Evolutionary conservation across 2,329 filamentous ascomycete species (phyloP), one percentile per base, ranked within the genome.

Genomic region (Endoconidiophora laricicola): DNA sequence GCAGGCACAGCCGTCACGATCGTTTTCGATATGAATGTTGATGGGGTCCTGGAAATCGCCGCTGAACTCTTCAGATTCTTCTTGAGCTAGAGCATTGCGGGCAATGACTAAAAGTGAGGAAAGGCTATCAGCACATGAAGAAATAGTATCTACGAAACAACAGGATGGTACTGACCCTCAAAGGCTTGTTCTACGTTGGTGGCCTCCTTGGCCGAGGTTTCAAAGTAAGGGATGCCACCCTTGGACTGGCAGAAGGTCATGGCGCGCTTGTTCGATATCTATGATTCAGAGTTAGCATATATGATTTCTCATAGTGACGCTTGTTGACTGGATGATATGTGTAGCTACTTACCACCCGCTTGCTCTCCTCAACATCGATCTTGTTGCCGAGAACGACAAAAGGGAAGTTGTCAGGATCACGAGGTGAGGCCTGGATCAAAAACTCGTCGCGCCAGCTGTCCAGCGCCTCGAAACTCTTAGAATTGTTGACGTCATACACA

Each of bases 361-460:
- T 95, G 73, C 83, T 94, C 69, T 96, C 91, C 64, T 95, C 91
- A 43, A 95, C 82, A 69, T 98, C 91, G 60, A 98, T 94, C 76
- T 98, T 98, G 76, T 98, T 98, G 52, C 91, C 91, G 53, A 98
- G 78, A 38, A 98, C 91, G 54, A 94, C 91, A 63, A 98, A 98
- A 46, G 91, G 91, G 65, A 98, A 98, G 66, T 84, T 94, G 64
- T 95, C 88, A 1, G 91, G 91, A 60, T 98, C 91, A 62, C 93
- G 81, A 4, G 91, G 91, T 57, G 86, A 94, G 5, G 91, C 91
- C 68, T 98, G 91, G 58, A 98, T 94, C 58, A 98, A 68, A 63
- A 98, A 98, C 66, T 98, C 91, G 63, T 98, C 91, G 61, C 91
- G 77, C 91, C 91, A 98, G 68, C 87, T 94, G 65, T 98, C 91